phyloP scores from a whole-genome alignment of 73 alveolate species.

The Tetrahymena malaccensis region DNA sequence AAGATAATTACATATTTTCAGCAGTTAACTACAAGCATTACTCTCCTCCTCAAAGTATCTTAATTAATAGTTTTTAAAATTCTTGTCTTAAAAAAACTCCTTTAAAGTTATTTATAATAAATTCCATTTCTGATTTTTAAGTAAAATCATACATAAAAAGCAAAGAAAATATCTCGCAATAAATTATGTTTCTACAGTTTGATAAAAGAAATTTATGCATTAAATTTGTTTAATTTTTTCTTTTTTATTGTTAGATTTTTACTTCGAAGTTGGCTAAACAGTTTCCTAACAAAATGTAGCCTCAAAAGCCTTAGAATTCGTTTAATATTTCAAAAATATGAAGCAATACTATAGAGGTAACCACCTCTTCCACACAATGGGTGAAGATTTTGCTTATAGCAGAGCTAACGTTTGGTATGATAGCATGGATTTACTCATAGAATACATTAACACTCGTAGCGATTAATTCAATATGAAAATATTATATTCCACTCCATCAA shows the following conservation, averaged over 20 bases:
- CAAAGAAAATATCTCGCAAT: too few relatives aligned
- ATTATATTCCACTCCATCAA: conserved; percentile 91
- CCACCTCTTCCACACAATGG: conserved; percentile 45
- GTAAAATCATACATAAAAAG: too few relatives aligned
- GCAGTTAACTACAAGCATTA: conserved; percentile 40
- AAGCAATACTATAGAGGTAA: conserved; percentile 33
- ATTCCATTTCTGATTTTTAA: too few relatives aligned
- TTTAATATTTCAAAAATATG: conserved; percentile 10
- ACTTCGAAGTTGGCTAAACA: not conserved
- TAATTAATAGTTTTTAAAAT: not conserved
- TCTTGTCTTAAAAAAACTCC: not conserved
- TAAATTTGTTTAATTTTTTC: not conserved
- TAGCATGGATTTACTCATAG: conserved; percentile 54
- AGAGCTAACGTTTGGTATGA: conserved; percentile 51
- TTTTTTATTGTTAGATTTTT: not conserved
- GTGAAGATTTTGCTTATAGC: conserved; percentile 56
- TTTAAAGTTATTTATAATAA: not conserved
- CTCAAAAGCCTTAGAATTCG: conserved; percentile 1
- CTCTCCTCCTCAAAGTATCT: conserved; percentile 36
- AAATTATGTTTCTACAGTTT: too few relatives aligned
- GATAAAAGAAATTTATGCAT: too few relatives aligned
- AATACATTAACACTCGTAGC: conserved; percentile 45
- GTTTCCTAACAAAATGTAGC: not conserved
- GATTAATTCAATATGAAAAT: conserved; percentile 49
- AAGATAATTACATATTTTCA: conserved; percentile 22